A percentile compares a stretch with the other conserved stretches of the same genome.
phyloP scores from a whole-genome alignment of 1,284 basidiomycete species.

The Kalmanozyma brasiliensis region DNA sequence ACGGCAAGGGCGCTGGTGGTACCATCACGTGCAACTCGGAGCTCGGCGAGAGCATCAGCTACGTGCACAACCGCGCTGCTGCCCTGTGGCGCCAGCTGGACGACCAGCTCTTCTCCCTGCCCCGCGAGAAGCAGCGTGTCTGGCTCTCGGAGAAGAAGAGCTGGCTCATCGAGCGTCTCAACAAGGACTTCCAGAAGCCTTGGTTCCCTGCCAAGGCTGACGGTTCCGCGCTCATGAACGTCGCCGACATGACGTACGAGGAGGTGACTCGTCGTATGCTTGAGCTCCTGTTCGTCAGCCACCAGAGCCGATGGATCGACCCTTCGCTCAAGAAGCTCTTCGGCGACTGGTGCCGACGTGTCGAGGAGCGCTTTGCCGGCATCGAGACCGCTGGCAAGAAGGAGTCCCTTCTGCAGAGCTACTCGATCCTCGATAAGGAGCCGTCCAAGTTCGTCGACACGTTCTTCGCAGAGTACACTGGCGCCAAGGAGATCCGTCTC shows the following conservation, averaged over 20 bases:
- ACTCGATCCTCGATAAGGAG: constrained; percentile 84
- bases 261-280: constrained; percentile 92
- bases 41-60: constrained; percentile 98
- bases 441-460: constrained; percentile 76
- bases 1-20: constrained; percentile 85
- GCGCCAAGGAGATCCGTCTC: constrained; percentile 84
- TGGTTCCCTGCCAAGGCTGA: constrained; percentile 65
- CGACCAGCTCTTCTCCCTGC: constrained; percentile 84
- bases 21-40: constrained; percentile 97
- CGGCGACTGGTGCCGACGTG: constrained; percentile 89
- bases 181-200: constrained; percentile 89
- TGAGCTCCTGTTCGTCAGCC: constrained; percentile 88
- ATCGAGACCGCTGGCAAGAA: constrained; percentile 58
- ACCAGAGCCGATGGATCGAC: constrained; percentile 94
- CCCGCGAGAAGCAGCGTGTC: constrained; percentile 89
- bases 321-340: constrained; percentile 90
- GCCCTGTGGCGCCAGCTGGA: constrained; percentile 99
- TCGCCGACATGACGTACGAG: constrained; percentile 98
- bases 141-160: constrained; percentile 89
- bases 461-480: constrained; percentile 85
- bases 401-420: constrained; percentile 75
- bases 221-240: constrained; percentile 78
- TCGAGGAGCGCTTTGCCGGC: constrained; percentile 83
- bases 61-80: constrained; percentile 86
- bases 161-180: constrained; percentile 90